These are phyloP conservation scores for Coemansia sp. DNA, from an alignment of 192 early-diverging fungal genomes.

Conservation along the genomic window DNA sequence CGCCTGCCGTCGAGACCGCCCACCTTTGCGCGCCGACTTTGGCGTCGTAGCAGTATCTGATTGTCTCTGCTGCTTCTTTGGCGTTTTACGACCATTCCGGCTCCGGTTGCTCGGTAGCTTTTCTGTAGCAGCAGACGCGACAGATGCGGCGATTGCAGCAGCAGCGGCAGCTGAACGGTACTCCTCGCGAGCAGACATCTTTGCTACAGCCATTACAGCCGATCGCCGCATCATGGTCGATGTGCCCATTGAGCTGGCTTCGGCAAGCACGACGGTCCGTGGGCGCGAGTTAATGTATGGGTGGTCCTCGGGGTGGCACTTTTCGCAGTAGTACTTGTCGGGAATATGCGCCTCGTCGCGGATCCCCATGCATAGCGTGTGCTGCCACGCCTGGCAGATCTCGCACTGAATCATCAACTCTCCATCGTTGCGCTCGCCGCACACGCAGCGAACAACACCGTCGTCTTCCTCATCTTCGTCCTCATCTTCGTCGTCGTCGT, in stretches of 20 bases:
- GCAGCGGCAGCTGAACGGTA: conserved; percentile 33
- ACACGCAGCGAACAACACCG: conserved; percentile 51
- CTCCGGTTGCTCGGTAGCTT: not conserved
- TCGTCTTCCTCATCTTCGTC: conserved; percentile 28
- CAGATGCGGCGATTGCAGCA: conserved; percentile 41
- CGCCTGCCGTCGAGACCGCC: conserved; percentile 4
- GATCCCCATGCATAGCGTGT: conserved; percentile 86
- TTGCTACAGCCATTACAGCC: conserved; percentile 50
- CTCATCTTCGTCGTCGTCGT: conserved; percentile 11
- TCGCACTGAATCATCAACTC: conserved; percentile 93
- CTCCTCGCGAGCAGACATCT: conserved; percentile 48
- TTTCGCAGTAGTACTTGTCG: conserved; percentile 91
- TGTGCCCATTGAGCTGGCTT: conserved; percentile 34
- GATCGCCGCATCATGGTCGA: conserved; percentile 51
- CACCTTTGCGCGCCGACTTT: not conserved
- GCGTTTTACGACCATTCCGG: conserved; percentile 10
- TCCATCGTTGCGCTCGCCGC: conserved; percentile 58
- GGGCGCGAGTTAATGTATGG: conserved; percentile 57
- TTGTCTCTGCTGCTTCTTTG: conserved; percentile 3
- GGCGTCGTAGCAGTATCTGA: conserved; percentile 3
- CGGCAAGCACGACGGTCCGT: conserved; percentile 38
- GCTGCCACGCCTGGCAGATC: conserved; percentile 90
- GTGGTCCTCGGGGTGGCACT: conserved; percentile 81
- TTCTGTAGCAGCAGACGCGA: conserved; percentile 19
- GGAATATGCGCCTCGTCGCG: conserved; percentile 70